phyloP scores from a whole-genome alignment of 148 eudicot species.

The Oxyria digyna region DNA sequence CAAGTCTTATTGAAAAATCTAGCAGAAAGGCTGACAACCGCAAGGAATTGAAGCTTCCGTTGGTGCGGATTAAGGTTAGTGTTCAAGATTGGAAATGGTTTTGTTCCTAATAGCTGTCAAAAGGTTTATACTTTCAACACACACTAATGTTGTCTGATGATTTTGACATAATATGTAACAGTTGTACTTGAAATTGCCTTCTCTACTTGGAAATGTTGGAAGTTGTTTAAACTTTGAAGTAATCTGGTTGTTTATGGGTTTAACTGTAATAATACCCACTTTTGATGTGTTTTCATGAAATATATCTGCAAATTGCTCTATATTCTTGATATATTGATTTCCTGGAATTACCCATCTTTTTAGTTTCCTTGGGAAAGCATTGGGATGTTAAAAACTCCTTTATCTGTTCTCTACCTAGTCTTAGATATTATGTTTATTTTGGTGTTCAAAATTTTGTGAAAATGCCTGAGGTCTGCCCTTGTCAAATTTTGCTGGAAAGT shows the following conservation, averaged over 20 bases:
- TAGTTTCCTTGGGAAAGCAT: neutral
- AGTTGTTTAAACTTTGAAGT: neutral
- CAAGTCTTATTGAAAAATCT: conserved; percentile 66
- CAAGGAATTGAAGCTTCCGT: conserved; percentile 65
- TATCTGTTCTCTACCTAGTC: neutral
- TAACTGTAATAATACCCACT: neutral
- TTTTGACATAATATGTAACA: neutral
- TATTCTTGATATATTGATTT: neutral
- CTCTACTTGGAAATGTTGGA: neutral
- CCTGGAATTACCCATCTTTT: no score
- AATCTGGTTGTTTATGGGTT: neutral
- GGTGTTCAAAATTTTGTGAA: neutral
- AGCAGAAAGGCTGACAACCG: conserved; percentile 32
- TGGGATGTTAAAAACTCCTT: neutral
- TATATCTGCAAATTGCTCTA: neutral
- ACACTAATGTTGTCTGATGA: neutral
- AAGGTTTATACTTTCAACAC: neutral
- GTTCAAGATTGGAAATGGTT: neutral
- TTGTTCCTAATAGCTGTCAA: neutral
- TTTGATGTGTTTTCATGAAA: neutral
- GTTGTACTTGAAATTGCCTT: neutral
- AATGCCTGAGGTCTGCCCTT: neutral
- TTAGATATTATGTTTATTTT: neutral
- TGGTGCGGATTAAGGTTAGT: conserved; percentile 80
- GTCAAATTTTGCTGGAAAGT: neutral